phyloP scores from a whole-genome alignment of 1,139 yeast species.

The Starmera stellimalicola region DNA sequence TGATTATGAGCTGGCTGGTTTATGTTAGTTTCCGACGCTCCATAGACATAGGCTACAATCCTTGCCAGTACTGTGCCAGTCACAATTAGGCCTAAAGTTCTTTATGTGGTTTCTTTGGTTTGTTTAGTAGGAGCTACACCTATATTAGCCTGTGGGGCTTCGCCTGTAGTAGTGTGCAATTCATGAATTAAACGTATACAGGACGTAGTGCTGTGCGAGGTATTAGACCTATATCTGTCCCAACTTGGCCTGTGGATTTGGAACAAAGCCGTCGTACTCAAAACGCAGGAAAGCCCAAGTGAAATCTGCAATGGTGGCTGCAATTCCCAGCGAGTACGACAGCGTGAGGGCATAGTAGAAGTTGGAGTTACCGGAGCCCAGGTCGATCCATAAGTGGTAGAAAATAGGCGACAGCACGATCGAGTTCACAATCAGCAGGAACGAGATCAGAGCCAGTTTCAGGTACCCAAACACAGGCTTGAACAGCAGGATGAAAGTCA shows the following conservation, averaged over 20 bases:
- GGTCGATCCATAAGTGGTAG: conserved; percentile 88
- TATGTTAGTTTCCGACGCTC: no score
- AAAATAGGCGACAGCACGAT: conserved; percentile 73
- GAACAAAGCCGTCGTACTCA: conserved; percentile 65
- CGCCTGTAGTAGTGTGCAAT: no score
- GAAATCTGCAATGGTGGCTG: conserved; percentile 62
- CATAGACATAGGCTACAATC: no score
- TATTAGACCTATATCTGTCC: conserved; percentile 29
- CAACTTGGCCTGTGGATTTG: conserved; percentile 19
- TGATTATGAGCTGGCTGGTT: no score
- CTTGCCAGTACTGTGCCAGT: no score
- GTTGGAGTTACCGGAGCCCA: conserved; percentile 93
- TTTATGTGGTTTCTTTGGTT: no score
- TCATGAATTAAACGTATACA: no score
- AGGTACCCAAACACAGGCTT: conserved; percentile 32
- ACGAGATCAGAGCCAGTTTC: conserved; percentile 33
- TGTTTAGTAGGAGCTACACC: no score
- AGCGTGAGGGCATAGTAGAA: conserved; percentile 91
- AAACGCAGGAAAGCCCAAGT: conserved; percentile 70
- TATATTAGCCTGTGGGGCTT: no score
- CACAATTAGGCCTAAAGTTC: no score
- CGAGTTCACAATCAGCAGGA: conserved; percentile 37
- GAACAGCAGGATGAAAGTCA: conserved; percentile 53
- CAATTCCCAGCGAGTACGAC: conserved; percentile 67
- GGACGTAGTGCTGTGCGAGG: no score